Evolutionary conservation across 345 rosid species (phyloP), one percentile per base, ranked within the genome.

Genomic region (Lepidium aucheri): DNA sequence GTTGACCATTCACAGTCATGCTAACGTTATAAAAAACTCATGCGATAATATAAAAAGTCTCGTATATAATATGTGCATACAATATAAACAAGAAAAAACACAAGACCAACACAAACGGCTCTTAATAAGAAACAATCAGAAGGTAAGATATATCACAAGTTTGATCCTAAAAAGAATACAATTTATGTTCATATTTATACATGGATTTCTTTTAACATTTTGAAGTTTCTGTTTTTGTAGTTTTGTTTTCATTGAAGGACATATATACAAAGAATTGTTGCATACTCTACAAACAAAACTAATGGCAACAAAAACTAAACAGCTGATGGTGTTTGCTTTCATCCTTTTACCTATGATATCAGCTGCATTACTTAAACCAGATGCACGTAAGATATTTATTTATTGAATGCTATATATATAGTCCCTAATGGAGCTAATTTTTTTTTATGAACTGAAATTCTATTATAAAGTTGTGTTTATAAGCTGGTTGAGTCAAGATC

Each of bases 301-400:
- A 38, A 38, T 38, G 42, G 42, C 42, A 38, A 41, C 32, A 28
- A 28, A 28, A 28, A 28, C 32, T 28, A 28, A 28, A 28, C 7
- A 28, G 3, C 47, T 46, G 20, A 17, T 78, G 55, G 62, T 67
- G 36, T 34, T 67, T 44, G 51, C 52, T 39, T 13, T 67, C 38
- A 44, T 22, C 46, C 0, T 24, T 56, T 35, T 35, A 4, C 55
- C 71, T 4, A 45, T 45, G 6, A 47, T 38, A 26, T 28, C 32
- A 28, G 32, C 32, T 28, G 32, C 32, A 28, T 5, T 28, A 28
- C 7, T 5, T 5, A 28, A 28, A 28, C 32, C 32, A 28, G 7
- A 28, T 5, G 39, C 72, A 68, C 54, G 71, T 67, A 12, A 55
- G 13, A 54, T 0, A 12, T 32, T 33, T 66, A n/a, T 45, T 4